Evolutionary conservation across 768 basidiomycete species (phyloP), one percentile per base, ranked within the genome.

Genomic region (Boletus subcaerulescens): DNA sequence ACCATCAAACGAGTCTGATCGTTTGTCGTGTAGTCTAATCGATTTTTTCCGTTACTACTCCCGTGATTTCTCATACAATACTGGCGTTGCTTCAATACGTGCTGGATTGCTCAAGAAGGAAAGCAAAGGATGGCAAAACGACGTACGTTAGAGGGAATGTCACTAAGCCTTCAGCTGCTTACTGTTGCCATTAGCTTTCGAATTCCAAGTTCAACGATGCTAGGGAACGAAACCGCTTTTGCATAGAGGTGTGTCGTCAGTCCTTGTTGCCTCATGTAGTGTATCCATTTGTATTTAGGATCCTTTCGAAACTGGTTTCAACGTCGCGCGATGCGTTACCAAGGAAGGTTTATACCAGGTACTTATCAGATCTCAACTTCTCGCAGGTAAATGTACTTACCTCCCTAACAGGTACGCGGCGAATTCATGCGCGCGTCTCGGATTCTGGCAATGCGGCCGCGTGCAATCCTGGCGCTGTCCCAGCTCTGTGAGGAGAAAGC

Each of bases 21-120:
- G 33, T 31, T 32, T 10, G 51, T 38, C 61, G n/a, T 56, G 24
- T 36, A 97, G 94, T 66, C 76, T 99, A 72, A 92, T 97, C 67
- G 96, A 98, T 71, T 98, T 99, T 73, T 99, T 96, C 81, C 89
- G 89, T 63, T 98, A 93, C 71, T 99, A 89, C 75, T 87, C 93
- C 47, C 87, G 93, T 55, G 93, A 95, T 69, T 99, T 98, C 74
- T 75, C 80, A 47, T 99, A 96, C 75, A 91, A 89, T 71, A 88
- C 86, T 56, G 88, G 90, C 47, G 94, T 98, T 48, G 87, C 91
- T 50, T 95, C 93, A 42, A 93, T 99, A 65, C 80, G 94, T 62
- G 85, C 85, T 47, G 96, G 96, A 18, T 75, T 92, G 11, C 66
- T 98, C 61, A 91, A 88, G 74, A 98, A 98, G 71, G 89, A 93